These are phyloP conservation scores for Leccinum truebloodii DNA, from an alignment of 768 basidiomycete species.

Conservation along the genomic window DNA sequence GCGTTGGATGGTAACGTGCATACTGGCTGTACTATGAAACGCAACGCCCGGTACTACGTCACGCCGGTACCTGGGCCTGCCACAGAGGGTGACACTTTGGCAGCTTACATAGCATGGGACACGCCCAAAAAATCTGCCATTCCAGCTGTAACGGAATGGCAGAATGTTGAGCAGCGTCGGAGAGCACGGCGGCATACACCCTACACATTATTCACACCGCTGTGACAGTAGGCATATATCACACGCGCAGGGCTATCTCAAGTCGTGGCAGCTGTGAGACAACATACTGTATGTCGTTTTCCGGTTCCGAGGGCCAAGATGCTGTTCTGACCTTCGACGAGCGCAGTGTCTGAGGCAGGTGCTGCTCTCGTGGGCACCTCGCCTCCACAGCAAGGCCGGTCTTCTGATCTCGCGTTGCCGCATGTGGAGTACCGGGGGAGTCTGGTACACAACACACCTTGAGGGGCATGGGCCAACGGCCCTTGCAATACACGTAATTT, in stretches of 20 bases:
- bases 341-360: conserved; percentile 12
- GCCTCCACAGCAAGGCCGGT: conserved; percentile 24
- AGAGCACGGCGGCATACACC: background rate
- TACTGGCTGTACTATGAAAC: background rate
- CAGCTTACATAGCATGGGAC: conserved; percentile 1
- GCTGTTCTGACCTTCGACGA: conserved; percentile 11
- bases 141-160: conserved; percentile 1
- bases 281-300: conserved; percentile 1
- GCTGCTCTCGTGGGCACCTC: conserved; percentile 16
- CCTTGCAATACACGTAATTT: conserved; percentile 24
- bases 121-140: background rate
- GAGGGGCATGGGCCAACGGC: conserved; percentile 5
- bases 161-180: background rate
- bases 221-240: conserved; percentile 7
- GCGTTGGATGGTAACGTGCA: background rate
- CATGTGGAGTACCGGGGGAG: conserved; percentile 3
- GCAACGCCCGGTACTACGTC: conserved; percentile 1
- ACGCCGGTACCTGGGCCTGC: conserved; percentile 1
- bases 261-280: conserved; percentile 10
- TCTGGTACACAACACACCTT: background rate
- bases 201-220: conserved; percentile 1
- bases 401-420: conserved; percentile 4
- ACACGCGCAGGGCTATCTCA: conserved; percentile 12
- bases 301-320: conserved; percentile 27
- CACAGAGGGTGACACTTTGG: conserved; percentile 8